Conservation (phyloP, 352 stramenopile genomes). For the Phytophthora pistaciae region DNA sequence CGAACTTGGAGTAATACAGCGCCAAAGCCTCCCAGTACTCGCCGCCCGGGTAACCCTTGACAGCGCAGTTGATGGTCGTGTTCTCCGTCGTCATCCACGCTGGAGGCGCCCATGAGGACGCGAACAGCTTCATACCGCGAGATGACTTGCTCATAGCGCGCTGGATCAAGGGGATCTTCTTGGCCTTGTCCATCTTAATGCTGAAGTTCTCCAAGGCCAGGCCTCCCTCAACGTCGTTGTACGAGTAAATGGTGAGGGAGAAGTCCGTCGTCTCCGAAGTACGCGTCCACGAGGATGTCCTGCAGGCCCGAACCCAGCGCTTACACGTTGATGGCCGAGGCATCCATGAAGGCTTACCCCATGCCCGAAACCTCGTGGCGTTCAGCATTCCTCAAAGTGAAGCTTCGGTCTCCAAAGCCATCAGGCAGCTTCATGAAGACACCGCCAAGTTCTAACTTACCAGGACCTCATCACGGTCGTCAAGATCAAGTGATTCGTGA, state of each 20-base stretch:
- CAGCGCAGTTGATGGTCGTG: conserved; percentile 56
- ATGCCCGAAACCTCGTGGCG: no score
- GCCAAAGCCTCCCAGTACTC: conserved; percentile 80
- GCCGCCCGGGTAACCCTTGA: conserved; percentile 65
- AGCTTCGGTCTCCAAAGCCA: no score
- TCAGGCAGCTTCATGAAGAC: no score
- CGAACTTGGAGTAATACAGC: conserved; percentile 89
- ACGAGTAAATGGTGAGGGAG: conserved; percentile 87
- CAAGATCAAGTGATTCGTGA: no score
- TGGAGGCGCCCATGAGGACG: conserved; percentile 82
- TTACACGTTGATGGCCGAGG: conserved; percentile 83
- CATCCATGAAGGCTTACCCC: conserved; percentile 93
- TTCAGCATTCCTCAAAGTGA: no score
- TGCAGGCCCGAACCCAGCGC: conserved; percentile 66
- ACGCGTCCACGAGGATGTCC: conserved; percentile 76
- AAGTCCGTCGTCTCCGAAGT: conserved; percentile 89
- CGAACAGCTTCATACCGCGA: conserved; percentile 74
- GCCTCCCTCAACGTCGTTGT: conserved; percentile 85
- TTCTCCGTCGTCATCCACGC: conserved; percentile 88
- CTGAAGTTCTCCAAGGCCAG: conserved; percentile 86
- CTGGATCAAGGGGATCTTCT: conserved; percentile 84
- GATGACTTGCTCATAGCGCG: conserved; percentile 52
- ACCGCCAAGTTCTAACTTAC: no score
- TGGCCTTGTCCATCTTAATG: conserved; percentile 81
- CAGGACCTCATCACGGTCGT: no score